Base-by-base conservation (phyloP, 2,329 filamentous ascomycete species). In the Coniochaeta prunicola region DNA sequence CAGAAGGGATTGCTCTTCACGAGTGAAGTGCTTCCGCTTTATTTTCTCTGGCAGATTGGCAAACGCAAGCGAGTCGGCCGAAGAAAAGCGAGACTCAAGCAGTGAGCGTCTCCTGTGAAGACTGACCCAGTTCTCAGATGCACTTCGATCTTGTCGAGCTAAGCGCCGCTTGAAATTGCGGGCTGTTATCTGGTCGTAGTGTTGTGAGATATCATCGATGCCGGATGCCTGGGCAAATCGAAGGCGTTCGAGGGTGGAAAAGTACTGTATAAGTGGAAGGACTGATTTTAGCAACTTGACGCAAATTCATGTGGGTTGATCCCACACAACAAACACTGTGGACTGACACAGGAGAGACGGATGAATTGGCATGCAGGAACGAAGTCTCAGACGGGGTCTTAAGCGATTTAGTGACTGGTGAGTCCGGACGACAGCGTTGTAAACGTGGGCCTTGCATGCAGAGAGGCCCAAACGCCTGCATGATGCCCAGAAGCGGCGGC, bases 21-120 rank as follows among this genome's bases (percentile, higher is more conserved):
- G 79, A 26, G 86, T 87, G 70, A 92, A 88, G 62, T 90, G 84
- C 62, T 83, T 91, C 83, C 91, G 80, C 71, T 91, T 91, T 62
- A 89, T 59, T 57, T 90, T 91, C 63, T 88, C 84, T 21, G 90
- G 89, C 45, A 92, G 77, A 24, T 80, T 83, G 57, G 86, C 77
- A 69, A 87, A 92, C 77, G 89, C 91, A 62, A 83, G 78, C 58
- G 82, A 82, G 65, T 90, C 85, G 31, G 80, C 77, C 58, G 80
- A 78, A 58, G 80, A 75, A 59, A 76, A 68, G 19, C 67, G 69
- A 53, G 69, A 65, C 53, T 70, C 72, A 28, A 67, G 66, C 59
- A 67, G 65, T 10, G 71, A 68, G n/a, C 67, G 68, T 50, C n/a
- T n/a, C n/a, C 65, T 68, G 45, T 64, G 64, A 48, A 67, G 70